Percentiles rank a stretch among this genome's conserved stretches.
Evolutionary conservation across 495 filamentous ascomycete genomes (phyloP).

Genomic region (Penicillium argentinense): DNA sequence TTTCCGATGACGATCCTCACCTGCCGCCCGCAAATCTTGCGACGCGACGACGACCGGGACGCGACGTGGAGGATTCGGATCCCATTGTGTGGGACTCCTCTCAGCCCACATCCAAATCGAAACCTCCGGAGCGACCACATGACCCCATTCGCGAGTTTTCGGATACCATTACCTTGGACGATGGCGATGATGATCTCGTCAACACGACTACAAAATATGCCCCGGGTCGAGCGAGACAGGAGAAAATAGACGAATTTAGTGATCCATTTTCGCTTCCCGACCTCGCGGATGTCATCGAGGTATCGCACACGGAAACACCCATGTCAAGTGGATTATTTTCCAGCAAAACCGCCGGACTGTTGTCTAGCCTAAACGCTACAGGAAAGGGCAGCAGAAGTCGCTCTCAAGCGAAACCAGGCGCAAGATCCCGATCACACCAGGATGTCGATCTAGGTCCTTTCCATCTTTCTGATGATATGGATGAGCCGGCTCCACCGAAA

Average conservation of each 20-base stretch:
- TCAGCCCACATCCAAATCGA: conserved; percentile 16
- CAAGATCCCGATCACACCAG: conserved; percentile 3
- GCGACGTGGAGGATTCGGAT: conserved; percentile 42
- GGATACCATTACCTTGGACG: conserved; percentile 38
- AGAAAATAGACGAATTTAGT: conserved; percentile 42
- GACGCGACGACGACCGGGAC: conserved; percentile 3
- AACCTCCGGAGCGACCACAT: background rate
- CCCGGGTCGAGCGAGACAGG: conserved; percentile 6
- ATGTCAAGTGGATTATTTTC: conserved; percentile 26
- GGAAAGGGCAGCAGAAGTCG: conserved; percentile 1
- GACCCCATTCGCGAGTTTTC: conserved; percentile 3
- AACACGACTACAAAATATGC: conserved; percentile 6
- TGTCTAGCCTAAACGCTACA: conserved; percentile 29
- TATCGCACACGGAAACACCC: conserved; percentile 2
- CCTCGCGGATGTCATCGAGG: conserved; percentile 29
- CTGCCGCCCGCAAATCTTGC: conserved; percentile 21
- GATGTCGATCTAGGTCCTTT: background rate
- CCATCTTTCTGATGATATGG: conserved; percentile 20
- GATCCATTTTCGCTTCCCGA: conserved; percentile 34
- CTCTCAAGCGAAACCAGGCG: conserved; percentile 3
- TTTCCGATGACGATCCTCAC: conserved; percentile 39
- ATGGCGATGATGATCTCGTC: conserved; percentile 30
- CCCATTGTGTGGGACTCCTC: conserved; percentile 57
- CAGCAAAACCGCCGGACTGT: conserved; percentile 39
- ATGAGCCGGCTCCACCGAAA: conserved; percentile 24